These are phyloP conservation scores for Rhytidiadelphus loreus DNA, from an alignment of 225 moss, liverwort and hornwort genomes.

Conservation along the genomic window DNA sequence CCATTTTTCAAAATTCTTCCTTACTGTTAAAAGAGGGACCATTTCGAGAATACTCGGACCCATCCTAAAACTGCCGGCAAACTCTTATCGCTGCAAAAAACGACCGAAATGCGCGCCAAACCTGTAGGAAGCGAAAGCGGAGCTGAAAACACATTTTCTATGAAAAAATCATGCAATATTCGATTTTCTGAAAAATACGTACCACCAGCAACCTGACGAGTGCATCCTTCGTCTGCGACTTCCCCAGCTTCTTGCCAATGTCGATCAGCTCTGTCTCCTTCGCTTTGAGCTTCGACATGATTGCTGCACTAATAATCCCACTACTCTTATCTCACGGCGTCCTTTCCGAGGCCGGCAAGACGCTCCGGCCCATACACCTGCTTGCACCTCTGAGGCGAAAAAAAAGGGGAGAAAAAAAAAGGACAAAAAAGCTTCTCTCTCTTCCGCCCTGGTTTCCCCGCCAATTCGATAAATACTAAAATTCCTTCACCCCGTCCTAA, in stretches of 20 bases:
- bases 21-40: background rate
- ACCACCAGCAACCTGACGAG: slow-evolving; percentile 72
- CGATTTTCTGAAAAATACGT: background rate
- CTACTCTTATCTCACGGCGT: background rate
- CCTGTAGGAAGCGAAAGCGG: background rate
- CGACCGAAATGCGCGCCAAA: background rate
- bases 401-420: background rate
- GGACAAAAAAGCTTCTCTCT: background rate
- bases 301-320: background rate
- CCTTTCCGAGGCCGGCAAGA: slow-evolving; percentile 18
- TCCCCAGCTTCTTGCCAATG: slow-evolving; percentile 73
- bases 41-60: background rate
- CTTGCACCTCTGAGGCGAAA: background rate
- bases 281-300: slow-evolving; percentile 48
- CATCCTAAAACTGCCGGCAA: background rate
- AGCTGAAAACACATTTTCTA: background rate
- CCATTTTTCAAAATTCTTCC: background rate
- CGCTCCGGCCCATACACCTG: slow-evolving; percentile 25
- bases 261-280: slow-evolving; percentile 54
- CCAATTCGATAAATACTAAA: background rate
- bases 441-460: background rate
- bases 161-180: background rate
- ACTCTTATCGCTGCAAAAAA: background rate
- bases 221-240: slow-evolving; percentile 66
- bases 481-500: background rate